Conservation (phyloP, 352 stramenopile species). For the Phytophthora citricola region DNA sequence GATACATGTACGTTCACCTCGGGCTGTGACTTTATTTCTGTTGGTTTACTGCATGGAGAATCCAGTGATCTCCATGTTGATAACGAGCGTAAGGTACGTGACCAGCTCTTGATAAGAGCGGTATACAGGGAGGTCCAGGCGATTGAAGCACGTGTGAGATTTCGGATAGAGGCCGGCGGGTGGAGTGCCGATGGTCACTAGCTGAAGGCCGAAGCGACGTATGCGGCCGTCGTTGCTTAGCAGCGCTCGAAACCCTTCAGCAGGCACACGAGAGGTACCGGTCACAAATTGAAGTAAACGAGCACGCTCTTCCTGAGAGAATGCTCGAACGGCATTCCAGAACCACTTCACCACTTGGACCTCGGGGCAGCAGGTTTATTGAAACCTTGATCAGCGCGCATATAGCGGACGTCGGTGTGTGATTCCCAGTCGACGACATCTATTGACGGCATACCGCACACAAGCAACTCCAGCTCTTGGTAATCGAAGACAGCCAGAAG, state of each 20-base stretch:
- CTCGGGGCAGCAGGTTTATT: conserved; percentile 50
- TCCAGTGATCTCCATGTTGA: conserved; percentile 97
- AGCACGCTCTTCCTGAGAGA: conserved; percentile 87
- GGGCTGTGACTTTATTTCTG: conserved; percentile 12
- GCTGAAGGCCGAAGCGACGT: conserved; percentile 97
- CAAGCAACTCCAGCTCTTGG: conserved; percentile 95
- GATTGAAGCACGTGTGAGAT: conserved; percentile 91
- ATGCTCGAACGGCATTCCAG: conserved; percentile 81
- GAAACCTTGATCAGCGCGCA: conserved; percentile 64
- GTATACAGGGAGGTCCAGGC: conserved; percentile 86
- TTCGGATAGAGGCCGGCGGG: conserved; percentile 81
- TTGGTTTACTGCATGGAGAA: conserved; percentile 95
- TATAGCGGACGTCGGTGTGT: conserved; percentile 86
- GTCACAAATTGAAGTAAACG: conserved; percentile 93
- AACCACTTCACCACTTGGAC: conserved; percentile 90
- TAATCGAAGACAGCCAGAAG: conserved; percentile 94
- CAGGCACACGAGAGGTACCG: conserved; percentile 89
- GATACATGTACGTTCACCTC: conserved; percentile 40
- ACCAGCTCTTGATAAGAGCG: conserved; percentile 83
- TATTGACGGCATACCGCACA: conserved; percentile 92
- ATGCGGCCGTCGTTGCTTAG: conserved; percentile 82
- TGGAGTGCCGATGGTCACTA: conserved; percentile 84
- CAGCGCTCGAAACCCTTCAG: conserved; percentile 95
- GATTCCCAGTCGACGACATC: conserved; percentile 91
- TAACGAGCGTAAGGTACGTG: conserved; percentile 97